Base-by-base conservation (phyloP, 345 rosid species). In the Microcos paniculata region DNA sequence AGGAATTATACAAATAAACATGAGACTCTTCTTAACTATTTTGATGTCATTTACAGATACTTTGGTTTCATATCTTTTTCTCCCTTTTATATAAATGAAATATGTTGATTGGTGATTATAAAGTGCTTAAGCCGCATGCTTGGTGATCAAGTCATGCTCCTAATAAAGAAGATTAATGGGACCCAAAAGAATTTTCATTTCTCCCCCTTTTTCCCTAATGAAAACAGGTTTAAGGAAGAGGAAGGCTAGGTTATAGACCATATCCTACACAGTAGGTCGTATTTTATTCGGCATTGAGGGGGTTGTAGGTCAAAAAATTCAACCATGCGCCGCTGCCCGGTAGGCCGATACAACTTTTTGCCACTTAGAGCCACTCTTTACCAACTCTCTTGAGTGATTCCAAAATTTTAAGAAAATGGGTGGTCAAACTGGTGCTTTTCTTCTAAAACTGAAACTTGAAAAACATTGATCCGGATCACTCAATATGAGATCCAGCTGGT, bases 401-500 rank as follows among this genome's bases (percentile, higher is more conserved):
- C 38, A 62, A 62, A 30, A 62, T 16, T 62, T 62, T n/a, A 62
- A 33, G 43, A 64, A 64, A 38, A 33, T 35, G 40, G 49, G 7
- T 13, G 8, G 49, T 43, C 16, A 38, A 38, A 35, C 38, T 40
- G 2, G 21, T 67, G 31, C 14, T 35, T 67, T 66, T 43, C 48
- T 42, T 40, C 52, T 4, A 23, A 38, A 33, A 24, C 46, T 23
- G 19, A 71, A 35, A 6, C 70, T 26, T 69, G 56, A 30, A 19
- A 23, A 30, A 4, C 14, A 35, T 62, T 65, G 31, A 78, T 35
- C 18, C n/a, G n/a, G n/a, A n/a, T 55, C 68, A 30, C 43, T 74
- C 16, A 18, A 35, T 10, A 7, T 35, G 72, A 19, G 5, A 66
- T 73, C 77, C 83, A 79, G 84, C 79, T 81, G 80, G 71, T 19